Conservation (phyloP, 108 stramenopile species). For the Fragilariopsis cylindrus region DNA sequence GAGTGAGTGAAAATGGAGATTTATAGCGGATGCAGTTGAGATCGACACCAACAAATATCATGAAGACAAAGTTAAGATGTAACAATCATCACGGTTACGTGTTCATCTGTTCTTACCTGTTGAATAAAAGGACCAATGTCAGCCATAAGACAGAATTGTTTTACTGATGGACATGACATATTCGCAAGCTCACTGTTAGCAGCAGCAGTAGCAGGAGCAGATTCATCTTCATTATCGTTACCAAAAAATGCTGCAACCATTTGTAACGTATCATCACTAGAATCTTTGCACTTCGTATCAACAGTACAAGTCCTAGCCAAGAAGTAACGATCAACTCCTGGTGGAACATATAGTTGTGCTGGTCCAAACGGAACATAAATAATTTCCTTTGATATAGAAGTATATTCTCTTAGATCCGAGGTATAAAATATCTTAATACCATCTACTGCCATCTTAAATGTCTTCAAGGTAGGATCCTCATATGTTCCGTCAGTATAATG, state of each 20-base stretch:
- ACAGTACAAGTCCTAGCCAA: not conserved
- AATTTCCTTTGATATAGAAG: not conserved
- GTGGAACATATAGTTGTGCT: not conserved
- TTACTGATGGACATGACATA: not conserved
- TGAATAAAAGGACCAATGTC: not conserved
- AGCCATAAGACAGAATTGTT: not conserved
- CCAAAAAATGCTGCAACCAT: not conserved
- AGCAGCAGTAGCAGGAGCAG: not conserved
- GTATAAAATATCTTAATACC: constrained; percentile 7
- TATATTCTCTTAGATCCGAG: not conserved
- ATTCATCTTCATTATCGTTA: not conserved
- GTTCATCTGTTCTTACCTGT: no score
- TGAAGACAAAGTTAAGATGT: no score
- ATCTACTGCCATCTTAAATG: constrained; percentile 1
- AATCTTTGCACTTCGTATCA: not conserved
- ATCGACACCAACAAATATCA: no score
- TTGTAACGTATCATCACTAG: not conserved
- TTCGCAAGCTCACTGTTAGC: not conserved
- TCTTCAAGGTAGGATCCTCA: not conserved
- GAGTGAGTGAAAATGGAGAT: no score
- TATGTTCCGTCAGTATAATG: constrained; percentile 11
- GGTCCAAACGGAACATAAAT: not conserved
- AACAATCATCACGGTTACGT: no score
- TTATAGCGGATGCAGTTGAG: no score
- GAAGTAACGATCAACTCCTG: not conserved